These are phyloP conservation scores for Lepidium aucheri DNA, from an alignment of 345 rosid genomes.

Conservation along the genomic window DNA sequence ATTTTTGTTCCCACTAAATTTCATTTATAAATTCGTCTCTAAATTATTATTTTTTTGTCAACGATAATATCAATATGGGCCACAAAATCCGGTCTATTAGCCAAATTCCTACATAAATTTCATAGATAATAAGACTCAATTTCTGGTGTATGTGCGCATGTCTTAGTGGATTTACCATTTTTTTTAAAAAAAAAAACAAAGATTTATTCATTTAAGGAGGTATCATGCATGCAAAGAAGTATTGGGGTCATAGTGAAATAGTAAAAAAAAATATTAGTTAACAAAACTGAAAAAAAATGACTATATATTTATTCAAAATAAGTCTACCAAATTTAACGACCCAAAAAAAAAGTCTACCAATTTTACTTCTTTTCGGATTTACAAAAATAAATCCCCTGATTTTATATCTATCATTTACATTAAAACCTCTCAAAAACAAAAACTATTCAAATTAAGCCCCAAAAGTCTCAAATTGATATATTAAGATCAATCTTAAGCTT, in stretches of 20 bases:
- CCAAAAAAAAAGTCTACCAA: not conserved
- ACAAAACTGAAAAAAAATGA: not conserved
- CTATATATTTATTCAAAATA: not conserved
- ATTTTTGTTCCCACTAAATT: no score
- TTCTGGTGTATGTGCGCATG: no score
- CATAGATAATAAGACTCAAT: no score
- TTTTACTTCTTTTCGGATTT: not conserved
- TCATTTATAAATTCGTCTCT: no score
- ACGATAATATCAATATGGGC: no score
- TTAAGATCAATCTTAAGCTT: conserved; percentile 78
- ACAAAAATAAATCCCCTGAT: not conserved
- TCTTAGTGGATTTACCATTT: no score
- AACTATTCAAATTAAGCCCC: conserved; percentile 2
- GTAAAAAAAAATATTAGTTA: not conserved
- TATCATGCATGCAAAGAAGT: conserved; percentile 11
- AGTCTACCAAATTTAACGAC: not conserved
- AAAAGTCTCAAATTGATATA: conserved; percentile 47
- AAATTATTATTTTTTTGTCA: no score
- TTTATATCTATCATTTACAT: conserved; percentile 24
- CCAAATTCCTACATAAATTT: no score
- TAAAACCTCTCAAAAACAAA: not conserved
- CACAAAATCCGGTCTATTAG: no score
- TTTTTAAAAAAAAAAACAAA: no score
- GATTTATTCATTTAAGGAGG: no score
- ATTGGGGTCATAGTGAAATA: not conserved